Evolutionary conservation across 2,329 filamentous ascomycete species (phyloP).

Genomic region (Aspergillus tanneri): DNA sequence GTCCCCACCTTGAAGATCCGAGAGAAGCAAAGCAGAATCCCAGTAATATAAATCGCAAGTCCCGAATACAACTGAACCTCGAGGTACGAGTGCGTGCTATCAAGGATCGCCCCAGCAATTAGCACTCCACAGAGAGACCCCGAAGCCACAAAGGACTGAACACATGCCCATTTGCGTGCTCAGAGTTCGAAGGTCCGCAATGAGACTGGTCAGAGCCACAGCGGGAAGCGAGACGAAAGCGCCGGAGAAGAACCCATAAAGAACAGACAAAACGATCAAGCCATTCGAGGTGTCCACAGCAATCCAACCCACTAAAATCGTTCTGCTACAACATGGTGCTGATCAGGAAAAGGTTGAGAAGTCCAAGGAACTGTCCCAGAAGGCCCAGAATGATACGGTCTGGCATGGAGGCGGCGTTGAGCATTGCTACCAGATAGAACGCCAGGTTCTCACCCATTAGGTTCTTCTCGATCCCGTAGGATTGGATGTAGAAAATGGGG

Average conservation of each 20-base stretch:
- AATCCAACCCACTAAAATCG: conserved; percentile 38
- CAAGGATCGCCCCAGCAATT: conserved; percentile 18
- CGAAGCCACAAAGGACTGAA: conserved; percentile 26
- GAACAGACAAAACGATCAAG: conserved; percentile 32
- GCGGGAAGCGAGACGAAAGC: conserved; percentile 43
- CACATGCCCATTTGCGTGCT: conserved; percentile 47
- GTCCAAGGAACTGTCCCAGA: conserved; percentile 52
- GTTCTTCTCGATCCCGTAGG: conserved; percentile 50
- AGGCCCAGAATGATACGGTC: conserved; percentile 53
- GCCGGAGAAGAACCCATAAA: conserved; percentile 45
- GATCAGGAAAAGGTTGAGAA: conserved; percentile 44
- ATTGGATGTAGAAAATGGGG: conserved; percentile 54
- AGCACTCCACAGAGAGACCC: conserved; percentile 26
- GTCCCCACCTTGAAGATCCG: not conserved
- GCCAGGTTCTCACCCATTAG: conserved; percentile 50
- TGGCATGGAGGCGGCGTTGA: conserved; percentile 56
- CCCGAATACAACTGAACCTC: not conserved
- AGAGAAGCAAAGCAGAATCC: not conserved
- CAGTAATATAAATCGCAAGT: not conserved
- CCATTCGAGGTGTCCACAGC: conserved; percentile 26
- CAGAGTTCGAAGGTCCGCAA: conserved; percentile 30
- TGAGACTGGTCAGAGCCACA: conserved; percentile 32
- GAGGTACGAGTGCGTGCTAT: not conserved
- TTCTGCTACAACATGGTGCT: conserved; percentile 28
- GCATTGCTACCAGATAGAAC: conserved; percentile 60